Conservation (phyloP, 345 rosid species). For the Syzygium jambos region DNA sequence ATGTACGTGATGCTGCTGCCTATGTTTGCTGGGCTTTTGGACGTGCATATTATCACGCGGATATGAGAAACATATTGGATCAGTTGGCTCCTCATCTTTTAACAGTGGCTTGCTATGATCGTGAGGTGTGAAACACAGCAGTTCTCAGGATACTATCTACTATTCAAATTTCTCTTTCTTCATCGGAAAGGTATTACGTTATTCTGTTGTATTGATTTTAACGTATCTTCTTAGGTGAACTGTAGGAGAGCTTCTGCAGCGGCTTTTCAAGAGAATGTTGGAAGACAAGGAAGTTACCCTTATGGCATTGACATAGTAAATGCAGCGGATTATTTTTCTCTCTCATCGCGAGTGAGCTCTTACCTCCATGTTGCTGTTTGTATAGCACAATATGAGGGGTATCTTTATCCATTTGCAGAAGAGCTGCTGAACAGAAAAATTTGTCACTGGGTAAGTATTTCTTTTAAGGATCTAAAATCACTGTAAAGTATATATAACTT, state of each 20-base stretch:
- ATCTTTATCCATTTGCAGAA: conserved; percentile 82
- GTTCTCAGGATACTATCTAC: background rate
- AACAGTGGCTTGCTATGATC: conserved; percentile 86
- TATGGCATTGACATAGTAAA: conserved; percentile 98
- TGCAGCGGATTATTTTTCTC: conserved; percentile 93
- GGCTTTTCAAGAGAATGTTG: conserved; percentile 98
- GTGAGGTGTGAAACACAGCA: conserved; percentile 48
- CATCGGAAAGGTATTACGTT: background rate
- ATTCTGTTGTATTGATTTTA: conserved; percentile 6
- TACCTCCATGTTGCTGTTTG: conserved; percentile 74
- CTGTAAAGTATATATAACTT: background rate
- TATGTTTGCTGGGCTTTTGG: conserved; percentile 99
- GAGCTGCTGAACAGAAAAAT: conserved; percentile 77
- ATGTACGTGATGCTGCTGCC: conserved; percentile 99
- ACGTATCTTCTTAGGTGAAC: conserved; percentile 55
- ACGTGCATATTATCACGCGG: conserved; percentile 79
- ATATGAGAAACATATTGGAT: conserved; percentile 78
- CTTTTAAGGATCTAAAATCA: background rate
- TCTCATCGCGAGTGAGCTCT: conserved; percentile 80
- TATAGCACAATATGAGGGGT: conserved; percentile 78
- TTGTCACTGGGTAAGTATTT: conserved; percentile 83
- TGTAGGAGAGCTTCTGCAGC: conserved; percentile 99
- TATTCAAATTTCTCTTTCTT: background rate
- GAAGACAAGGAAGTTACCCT: conserved; percentile 95
- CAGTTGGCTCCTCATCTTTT: conserved; percentile 85